Percentiles rank a stretch among this genome's conserved stretches.
Conservation (phyloP, 2,329 filamentous ascomycete genomes). For the Epicoccum sorghinum region DNA sequence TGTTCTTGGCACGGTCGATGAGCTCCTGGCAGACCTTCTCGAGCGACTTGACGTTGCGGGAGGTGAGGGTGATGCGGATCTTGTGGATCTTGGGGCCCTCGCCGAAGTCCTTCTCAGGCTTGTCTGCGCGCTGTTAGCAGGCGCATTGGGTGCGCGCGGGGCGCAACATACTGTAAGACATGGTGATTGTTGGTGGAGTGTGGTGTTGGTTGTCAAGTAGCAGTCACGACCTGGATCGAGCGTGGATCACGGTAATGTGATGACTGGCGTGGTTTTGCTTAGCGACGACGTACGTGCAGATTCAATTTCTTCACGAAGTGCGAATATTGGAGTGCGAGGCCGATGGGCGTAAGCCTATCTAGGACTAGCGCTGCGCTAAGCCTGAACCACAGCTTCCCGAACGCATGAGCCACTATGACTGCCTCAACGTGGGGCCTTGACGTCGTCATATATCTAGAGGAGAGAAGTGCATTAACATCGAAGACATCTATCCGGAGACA, state of each 20-base stretch:
- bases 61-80: conserved; percentile 97
- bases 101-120: conserved; percentile 89
- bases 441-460: conserved; percentile 17
- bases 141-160: conserved; percentile 1
- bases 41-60: conserved; percentile 90
- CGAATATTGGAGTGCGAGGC: background rate
- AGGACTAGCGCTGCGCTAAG: background rate
- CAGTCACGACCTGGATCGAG: conserved; percentile 57
- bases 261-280: conserved; percentile 51
- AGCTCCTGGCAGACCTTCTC: conserved; percentile 93
- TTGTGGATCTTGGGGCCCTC: conserved; percentile 96
- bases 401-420: conserved; percentile 36
- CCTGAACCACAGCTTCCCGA: too few relatives aligned
- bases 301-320: conserved; percentile 25
- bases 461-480: conserved; percentile 8
- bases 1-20: conserved; percentile 97
- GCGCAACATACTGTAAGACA: conserved; percentile 43
- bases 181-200: conserved; percentile 35
- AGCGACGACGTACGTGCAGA: conserved; percentile 38
- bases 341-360: background rate
- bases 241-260: conserved; percentile 59
- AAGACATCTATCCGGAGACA: background rate
- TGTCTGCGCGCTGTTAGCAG: conserved; percentile 57
- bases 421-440: conserved; percentile 21
- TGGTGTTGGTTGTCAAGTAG: conserved; percentile 35